Base-by-base conservation (phyloP, 805 yeast genomes). In the Suhomyces pyralidae region DNA sequence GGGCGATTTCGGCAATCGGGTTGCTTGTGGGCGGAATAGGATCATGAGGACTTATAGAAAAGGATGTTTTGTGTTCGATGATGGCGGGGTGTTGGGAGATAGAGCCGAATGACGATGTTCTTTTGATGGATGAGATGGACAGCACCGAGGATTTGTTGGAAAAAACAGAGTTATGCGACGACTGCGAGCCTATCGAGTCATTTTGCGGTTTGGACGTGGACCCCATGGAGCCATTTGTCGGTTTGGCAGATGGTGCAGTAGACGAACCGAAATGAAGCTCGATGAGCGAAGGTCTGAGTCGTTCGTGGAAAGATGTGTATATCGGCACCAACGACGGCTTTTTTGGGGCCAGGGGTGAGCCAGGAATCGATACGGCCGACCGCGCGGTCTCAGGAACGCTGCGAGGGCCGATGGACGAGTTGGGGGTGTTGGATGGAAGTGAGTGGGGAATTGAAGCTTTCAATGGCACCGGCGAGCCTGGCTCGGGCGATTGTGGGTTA, bases 61-160 rank as follows among this genome's bases (percentile, higher is more conserved):
- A 45, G 6, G 63, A 57, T 30, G 50, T 54, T 40, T 61, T 59
- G 47, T 54, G 46, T 9, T 25, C 49, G 34, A 49, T 45, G 1
- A 46, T 24, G 14, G 49, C 43, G 5, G 51, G 9, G n/a, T 50
- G 53, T 36, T 64, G 67, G 9, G 70, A 62, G 30, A 67, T 59
- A 25, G 70, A 64, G 3, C 73, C 73, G 53, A 66, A 65, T 26
- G 67, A 63, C 36, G 68, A 64, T 7, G 62, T 56, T 48, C 74
- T 52, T 34, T 61, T 62, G 26, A 54, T 55, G 15, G 73, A 65
- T 17, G 66, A 58, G 2, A 65, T 53, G 12, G 74, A 68, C n/a
- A 71, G 65, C 3, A 73, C 47, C 40, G 74, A 68, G 14, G 73
- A 71, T 47, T 71, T 65, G 52, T 65, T 69, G 15, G 77, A 70